These are phyloP conservation scores for Gastrolobium villosum DNA, from an alignment of 306 rosid species.

Conservation along the genomic window DNA sequence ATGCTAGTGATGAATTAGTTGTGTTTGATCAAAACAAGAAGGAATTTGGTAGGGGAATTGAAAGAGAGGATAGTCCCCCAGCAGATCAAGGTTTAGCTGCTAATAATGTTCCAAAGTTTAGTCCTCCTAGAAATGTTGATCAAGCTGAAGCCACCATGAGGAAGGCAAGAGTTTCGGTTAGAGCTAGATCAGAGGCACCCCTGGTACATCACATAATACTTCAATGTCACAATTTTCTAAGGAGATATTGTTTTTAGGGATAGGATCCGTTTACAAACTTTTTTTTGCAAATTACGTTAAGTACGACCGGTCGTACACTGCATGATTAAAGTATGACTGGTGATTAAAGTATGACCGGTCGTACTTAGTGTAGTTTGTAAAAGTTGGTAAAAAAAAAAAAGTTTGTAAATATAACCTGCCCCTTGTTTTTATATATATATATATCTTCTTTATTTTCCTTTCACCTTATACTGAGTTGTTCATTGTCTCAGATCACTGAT, in stretches of 20 bases:
- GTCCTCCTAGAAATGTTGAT: conserved; percentile 60
- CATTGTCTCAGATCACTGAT: conserved; percentile 71
- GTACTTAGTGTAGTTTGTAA: too few species aligned
- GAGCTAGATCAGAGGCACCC: conserved; percentile 86
- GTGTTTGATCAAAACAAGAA: conserved; percentile 58
- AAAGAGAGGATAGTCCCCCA: conserved; percentile 61
- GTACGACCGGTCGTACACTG: too few species aligned
- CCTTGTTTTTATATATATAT: too few species aligned
- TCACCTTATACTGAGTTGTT: not conserved
- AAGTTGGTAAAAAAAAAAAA: too few species aligned
- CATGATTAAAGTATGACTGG: too few species aligned
- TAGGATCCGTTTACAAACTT: too few species aligned
- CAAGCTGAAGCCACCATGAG: conserved; percentile 93
- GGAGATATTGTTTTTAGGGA: not conserved
- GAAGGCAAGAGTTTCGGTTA: conserved; percentile 84
- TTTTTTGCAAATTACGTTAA: too few species aligned
- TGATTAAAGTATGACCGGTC: too few species aligned
- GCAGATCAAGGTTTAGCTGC: conserved; percentile 57
- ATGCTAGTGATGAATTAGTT: conserved; percentile 42
- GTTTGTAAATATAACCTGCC: too few species aligned
- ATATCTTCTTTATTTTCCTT: not conserved
- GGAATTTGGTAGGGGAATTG: conserved; percentile 45
- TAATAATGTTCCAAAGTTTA: conserved; percentile 61
- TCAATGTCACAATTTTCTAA: conserved; percentile 2
- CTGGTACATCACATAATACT: conserved; percentile 57